Conservation (phyloP, 441 rosid genomes). For the Arabidopsis lyrata region DNA sequence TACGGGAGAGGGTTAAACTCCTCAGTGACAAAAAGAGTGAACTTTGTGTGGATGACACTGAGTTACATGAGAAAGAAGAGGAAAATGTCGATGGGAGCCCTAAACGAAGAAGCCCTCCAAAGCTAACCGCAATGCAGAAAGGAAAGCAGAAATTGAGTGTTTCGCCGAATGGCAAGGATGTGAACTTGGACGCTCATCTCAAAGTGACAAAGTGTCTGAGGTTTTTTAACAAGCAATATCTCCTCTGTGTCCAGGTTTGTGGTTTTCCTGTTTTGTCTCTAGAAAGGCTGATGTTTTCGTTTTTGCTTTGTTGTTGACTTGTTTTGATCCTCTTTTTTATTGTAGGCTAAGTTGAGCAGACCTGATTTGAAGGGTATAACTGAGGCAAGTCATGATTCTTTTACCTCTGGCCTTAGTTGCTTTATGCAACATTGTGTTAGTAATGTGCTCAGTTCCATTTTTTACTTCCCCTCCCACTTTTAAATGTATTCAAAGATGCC, state of each 20-base stretch:
- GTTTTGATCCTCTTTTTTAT: slow-evolving; percentile 5
- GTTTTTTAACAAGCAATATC: slow-evolving; percentile 82
- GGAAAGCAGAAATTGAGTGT: slow-evolving; percentile 5
- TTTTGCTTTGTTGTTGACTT: slow-evolving; percentile 26
- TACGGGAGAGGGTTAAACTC: slow-evolving; percentile 51
- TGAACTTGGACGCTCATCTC: slow-evolving; percentile 56
- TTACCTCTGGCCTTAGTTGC: neutral
- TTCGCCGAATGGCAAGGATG: slow-evolving; percentile 17
- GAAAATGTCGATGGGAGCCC: neutral
- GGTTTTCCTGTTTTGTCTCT: neutral
- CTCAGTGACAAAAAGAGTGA: slow-evolving; percentile 36
- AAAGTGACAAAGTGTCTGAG: slow-evolving; percentile 75
- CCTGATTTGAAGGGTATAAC: slow-evolving; percentile 85
- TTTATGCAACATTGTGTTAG: slow-evolving; percentile 4
- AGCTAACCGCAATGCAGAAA: neutral
- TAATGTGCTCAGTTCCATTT: neutral
- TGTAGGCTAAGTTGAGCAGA: slow-evolving; percentile 53
- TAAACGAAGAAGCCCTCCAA: neutral
- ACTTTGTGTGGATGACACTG: slow-evolving; percentile 7
- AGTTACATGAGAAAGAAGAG: neutral
- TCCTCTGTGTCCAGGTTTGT: slow-evolving; percentile 78
- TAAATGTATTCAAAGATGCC: neutral
- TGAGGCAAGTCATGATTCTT: slow-evolving; percentile 58
- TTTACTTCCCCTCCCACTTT: neutral
- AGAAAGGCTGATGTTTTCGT: neutral